phyloP scores from a whole-genome alignment of 2,329 filamentous ascomycete species.

The Trichoderma polysporum region DNA sequence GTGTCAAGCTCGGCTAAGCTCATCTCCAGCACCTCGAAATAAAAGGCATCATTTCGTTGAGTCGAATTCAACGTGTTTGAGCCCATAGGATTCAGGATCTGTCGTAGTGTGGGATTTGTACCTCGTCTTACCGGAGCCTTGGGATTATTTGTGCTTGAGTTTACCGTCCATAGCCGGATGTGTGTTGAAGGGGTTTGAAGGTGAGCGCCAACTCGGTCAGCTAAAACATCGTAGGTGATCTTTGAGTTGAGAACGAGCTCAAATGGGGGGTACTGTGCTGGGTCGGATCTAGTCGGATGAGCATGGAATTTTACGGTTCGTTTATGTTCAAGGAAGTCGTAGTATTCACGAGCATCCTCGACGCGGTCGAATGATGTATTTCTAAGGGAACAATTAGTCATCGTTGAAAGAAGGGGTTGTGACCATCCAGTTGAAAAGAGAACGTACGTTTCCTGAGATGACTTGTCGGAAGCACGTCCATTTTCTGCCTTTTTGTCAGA shows the following conservation, averaged over 20 bases:
- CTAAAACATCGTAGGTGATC: constrained; percentile 84
- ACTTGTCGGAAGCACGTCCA: constrained; percentile 29
- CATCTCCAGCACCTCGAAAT: constrained; percentile 92
- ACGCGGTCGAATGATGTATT: constrained; percentile 48
- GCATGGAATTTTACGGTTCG: constrained; percentile 77
- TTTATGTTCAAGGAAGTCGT: constrained; percentile 88
- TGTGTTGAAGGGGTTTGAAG: constrained; percentile 80
- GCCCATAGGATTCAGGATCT: constrained; percentile 75
- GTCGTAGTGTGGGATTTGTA: constrained; percentile 67
- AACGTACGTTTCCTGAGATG: constrained; percentile 35
- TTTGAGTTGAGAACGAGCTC: constrained; percentile 79
- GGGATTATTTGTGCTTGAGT: constrained; percentile 71
- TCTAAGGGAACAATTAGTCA: constrained; percentile 17
- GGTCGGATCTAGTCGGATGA: constrained; percentile 57
- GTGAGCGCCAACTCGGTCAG: constrained; percentile 77
- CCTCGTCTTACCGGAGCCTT: constrained; percentile 75
- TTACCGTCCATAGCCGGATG: constrained; percentile 86
- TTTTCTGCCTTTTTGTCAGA: constrained; percentile 47
- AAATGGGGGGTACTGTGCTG: constrained; percentile 64
- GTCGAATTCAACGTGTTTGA: constrained; percentile 64
- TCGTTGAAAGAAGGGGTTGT: background rate
- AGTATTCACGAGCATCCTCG: constrained; percentile 79
- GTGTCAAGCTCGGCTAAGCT: constrained; percentile 90
- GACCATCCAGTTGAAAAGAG: background rate
- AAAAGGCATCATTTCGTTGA: constrained; percentile 75